phyloP scores from a whole-genome alignment of 768 basidiomycete species.

The Lactarius pseudohatsudake region DNA sequence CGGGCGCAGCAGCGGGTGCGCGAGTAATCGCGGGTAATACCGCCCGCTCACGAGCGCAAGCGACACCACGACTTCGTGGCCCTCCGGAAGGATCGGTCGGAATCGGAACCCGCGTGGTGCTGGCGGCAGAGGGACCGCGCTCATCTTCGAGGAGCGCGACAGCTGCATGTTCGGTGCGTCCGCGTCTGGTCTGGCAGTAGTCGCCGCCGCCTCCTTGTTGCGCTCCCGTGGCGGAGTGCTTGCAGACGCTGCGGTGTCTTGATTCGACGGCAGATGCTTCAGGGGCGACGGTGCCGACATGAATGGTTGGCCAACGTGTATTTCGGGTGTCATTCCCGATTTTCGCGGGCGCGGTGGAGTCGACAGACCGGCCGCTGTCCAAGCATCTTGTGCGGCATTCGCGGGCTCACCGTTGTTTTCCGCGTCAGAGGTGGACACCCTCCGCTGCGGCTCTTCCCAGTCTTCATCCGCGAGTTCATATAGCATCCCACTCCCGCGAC shows the following conservation, averaged over 20 bases:
- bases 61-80: conserved; percentile 63
- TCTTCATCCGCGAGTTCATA: conserved; percentile 78
- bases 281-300: conserved; percentile 38
- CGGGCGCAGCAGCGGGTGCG: conserved; percentile 57
- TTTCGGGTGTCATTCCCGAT: conserved; percentile 17
- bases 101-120: conserved; percentile 71
- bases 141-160: conserved; percentile 39
- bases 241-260: conserved; percentile 33
- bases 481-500: conserved; percentile 68
- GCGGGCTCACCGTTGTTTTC: conserved; percentile 39
- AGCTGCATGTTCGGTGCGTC: conserved; percentile 33
- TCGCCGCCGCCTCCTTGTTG: conserved; percentile 12
- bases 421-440: conserved; percentile 25
- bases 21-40: conserved; percentile 73
- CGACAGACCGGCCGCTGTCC: conserved; percentile 15
- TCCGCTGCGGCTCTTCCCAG: conserved; percentile 48
- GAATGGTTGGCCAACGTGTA: conserved; percentile 30
- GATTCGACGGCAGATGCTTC: conserved; percentile 37
- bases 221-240: conserved; percentile 10
- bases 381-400: conserved; percentile 20
- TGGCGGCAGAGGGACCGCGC: conserved; percentile 50
- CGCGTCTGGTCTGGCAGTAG: conserved; percentile 31
- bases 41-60: conserved; percentile 73
- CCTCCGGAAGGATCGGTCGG: conserved; percentile 60
- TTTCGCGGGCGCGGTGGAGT: conserved; percentile 9